Evolutionary conservation across 345 rosid genomes (phyloP).

Genomic region (Populus nigra): DNA sequence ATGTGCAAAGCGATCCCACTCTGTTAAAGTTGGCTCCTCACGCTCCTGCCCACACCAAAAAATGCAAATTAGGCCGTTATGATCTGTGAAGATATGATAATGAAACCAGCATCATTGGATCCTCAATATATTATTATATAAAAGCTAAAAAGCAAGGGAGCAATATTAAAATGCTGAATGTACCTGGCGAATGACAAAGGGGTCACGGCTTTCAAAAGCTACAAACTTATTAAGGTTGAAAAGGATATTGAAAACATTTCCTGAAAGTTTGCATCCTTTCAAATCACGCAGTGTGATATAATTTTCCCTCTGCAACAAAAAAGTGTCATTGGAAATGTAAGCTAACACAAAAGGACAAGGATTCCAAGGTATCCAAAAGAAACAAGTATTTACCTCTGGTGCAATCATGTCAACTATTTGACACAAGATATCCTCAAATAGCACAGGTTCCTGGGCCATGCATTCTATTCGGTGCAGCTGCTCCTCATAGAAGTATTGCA

Average conservation of each 20-base stretch:
- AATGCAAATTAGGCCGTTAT: background rate
- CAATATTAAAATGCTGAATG: background rate
- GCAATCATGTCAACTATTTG: constrained; percentile 36
- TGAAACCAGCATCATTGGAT: background rate
- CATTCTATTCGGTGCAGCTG: constrained; percentile 39
- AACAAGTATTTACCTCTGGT: constrained; percentile 20
- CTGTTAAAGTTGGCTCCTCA: constrained; percentile 88
- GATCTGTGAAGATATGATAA: background rate
- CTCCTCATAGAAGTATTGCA: constrained; percentile 36
- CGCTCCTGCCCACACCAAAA: constrained; percentile 55
- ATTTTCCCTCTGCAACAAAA: constrained; percentile 24
- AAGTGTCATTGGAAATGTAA: background rate
- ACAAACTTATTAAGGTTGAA: constrained; percentile 34
- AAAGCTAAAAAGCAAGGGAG: background rate
- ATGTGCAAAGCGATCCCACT: constrained; percentile 97
- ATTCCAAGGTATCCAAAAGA: background rate
- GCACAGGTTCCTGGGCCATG: constrained; percentile 33
- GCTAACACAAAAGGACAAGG: background rate
- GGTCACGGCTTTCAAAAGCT: constrained; percentile 36
- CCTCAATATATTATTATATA: background rate
- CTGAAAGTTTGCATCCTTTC: constrained; percentile 29
- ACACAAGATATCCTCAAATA: constrained; percentile 33
- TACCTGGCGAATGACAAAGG: constrained; percentile 35
- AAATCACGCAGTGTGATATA: constrained; percentile 29
- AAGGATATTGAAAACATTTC: constrained; percentile 30